Conservation (phyloP, 768 basidiomycete genomes). For the Mycena chlorophos region DNA sequence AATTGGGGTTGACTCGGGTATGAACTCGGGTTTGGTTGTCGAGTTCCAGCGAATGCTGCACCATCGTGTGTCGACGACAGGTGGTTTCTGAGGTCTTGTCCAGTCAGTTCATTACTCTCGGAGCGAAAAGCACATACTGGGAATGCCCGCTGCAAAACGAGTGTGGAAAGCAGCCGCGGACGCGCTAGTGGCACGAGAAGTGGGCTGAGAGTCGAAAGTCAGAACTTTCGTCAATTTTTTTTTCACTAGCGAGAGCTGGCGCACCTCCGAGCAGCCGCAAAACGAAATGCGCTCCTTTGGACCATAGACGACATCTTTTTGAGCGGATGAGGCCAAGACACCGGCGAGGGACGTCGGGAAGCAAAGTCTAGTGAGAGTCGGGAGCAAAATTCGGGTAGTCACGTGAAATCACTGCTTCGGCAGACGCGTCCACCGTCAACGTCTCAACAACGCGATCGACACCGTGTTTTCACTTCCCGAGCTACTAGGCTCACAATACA, state of each 20-base stretch:
- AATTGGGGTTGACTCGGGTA: neutral
- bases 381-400: no score
- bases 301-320: neutral
- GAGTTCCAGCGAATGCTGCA: constrained; percentile 20
- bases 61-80: constrained; percentile 12
- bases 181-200: constrained; percentile 12
- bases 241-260: no score
- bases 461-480: no score
- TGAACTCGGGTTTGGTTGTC: neutral
- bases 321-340: no score
- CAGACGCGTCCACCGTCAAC: no score
- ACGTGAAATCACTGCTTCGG: no score
- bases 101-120: constrained; percentile 10
- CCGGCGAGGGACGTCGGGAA: no score
- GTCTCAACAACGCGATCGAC: no score
- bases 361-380: no score
- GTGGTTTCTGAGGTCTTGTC: constrained; percentile 15
- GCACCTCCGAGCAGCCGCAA: no score
- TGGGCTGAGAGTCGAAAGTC: neutral
- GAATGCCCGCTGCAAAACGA: neutral
- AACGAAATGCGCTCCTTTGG: neutral
- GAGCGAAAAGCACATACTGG: constrained; percentile 2
- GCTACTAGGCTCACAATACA: no score
- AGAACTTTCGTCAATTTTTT: no score
- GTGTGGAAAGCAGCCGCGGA: constrained; percentile 12